Evolutionary conservation across 2,329 filamentous ascomycete genomes (phyloP), one percentile per base, ranked within the genome.

Genomic region (Fusarium sp.): DNA sequence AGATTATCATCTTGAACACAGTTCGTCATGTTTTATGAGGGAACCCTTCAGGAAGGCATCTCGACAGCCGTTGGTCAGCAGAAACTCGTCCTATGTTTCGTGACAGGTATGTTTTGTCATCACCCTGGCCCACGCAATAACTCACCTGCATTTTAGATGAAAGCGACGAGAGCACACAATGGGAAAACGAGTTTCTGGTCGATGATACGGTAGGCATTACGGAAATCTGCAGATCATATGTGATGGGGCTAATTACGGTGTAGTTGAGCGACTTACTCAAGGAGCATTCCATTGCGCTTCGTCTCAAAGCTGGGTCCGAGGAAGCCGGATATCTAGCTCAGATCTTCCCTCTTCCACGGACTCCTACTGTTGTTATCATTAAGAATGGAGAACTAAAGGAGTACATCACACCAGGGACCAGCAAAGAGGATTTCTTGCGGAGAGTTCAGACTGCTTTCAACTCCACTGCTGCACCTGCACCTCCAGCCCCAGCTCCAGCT

Each of bases 71-170:
- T 98, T 12, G 88, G 90, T 68, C 86, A 95, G 80, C 85, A 89
- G 66, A 97, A 95, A 82, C 87, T 92, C 24, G 93, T 98, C 2
- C 88, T 93, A 35, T 97, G 94, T 83, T 97, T 98, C 81, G 91
- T 97, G 36, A 90, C 91, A 78, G 92, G 93, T 94, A 81, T 73
- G 85, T 74, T 60, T 62, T 68, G 59, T 61, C 55, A 68, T 69
- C 45, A 55, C 38, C 33, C 31, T 31, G 38, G 24, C 59, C 28
- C 35, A 58, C 44, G 47, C 56, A 22, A 41, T 30, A 62, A 26
- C 73, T 79, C 60, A 78, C 69, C 55, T 47, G 28, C 20, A 44
- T 54, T 35, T 53, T 33, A 72, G 68, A 72, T 60, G 89, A 89
- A 57, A 86, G 87, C 44, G 86, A 90, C 33, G 91, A 93, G 78